phyloP scores from a whole-genome alignment of 495 filamentous ascomycete genomes.

The Tirmania nivea region DNA sequence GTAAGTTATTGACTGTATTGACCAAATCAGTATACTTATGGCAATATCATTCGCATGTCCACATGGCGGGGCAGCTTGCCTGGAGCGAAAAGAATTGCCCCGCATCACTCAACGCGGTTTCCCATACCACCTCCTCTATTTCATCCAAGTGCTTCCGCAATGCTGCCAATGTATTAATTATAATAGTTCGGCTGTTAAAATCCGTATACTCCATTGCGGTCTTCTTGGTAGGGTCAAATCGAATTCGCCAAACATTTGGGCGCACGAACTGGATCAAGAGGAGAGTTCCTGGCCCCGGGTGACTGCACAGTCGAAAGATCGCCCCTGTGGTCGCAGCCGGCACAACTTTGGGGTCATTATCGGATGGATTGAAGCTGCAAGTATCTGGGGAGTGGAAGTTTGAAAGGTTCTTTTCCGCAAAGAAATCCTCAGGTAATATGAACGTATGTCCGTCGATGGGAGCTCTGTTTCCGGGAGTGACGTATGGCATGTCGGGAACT shows the following conservation, averaged over 20 bases:
- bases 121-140: not conserved
- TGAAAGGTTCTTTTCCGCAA: not conserved
- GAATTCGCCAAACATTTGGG: constrained; percentile 9
- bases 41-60: too few relatives aligned
- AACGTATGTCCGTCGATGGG: not conserved
- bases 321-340: constrained; percentile 1
- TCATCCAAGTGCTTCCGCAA: constrained; percentile 3
- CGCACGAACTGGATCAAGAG: constrained; percentile 11
- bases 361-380: not conserved
- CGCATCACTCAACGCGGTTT: not conserved
- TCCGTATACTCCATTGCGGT: constrained; percentile 5
- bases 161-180: not conserved
- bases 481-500: too few relatives aligned
- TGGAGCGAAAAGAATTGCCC: constrained; percentile 1
- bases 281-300: not conserved
- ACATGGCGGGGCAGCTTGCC: not conserved
- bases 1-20: not conserved
- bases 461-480: too few relatives aligned
- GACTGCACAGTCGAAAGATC: not conserved
- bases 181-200: not conserved
- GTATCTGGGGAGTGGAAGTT: not conserved
- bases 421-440: not conserved
- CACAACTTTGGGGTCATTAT: not conserved
- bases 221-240: constrained; percentile 4
- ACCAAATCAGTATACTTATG: not conserved